These are phyloP conservation scores for Monilinia fructicola DNA, from an alignment of 2,329 filamentous ascomycete species.

Conservation along the genomic window DNA sequence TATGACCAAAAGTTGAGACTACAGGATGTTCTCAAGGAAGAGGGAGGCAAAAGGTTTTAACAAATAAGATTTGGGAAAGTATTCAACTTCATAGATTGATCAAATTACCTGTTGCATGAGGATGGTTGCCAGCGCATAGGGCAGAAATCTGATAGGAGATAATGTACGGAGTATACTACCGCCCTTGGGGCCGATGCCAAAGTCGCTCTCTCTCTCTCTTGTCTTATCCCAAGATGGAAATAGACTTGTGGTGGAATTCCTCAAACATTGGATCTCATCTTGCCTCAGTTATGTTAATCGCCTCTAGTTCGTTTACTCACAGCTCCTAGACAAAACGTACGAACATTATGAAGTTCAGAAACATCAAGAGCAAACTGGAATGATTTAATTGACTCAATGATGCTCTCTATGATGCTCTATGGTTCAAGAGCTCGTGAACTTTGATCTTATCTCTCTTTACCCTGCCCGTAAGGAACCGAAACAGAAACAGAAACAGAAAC, in stretches of 20 bases:
- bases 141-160: background rate
- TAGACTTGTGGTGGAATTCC: background rate
- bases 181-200: too few species aligned
- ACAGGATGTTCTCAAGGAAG: background rate
- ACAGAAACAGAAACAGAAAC: background rate
- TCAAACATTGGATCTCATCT: background rate
- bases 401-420: background rate
- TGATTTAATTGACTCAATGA: background rate
- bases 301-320: too few species aligned
- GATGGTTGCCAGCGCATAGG: conserved; percentile 21
- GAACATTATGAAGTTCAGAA: background rate
- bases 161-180: background rate
- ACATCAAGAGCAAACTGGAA: background rate
- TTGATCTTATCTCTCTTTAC: background rate
- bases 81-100: conserved; percentile 15
- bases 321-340: background rate
- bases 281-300: conserved; percentile 2
- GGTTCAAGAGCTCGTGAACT: too few species aligned
- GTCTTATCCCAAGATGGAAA: conserved; percentile 1
- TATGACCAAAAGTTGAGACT: conserved; percentile 9
- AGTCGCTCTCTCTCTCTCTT: background rate
- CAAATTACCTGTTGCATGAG: conserved; percentile 17
- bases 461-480: background rate
- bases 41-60: background rate
- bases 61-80: conserved; percentile 19